phyloP scores from a whole-genome alignment of 257 asterid species.

The Penstemon davidsonii region DNA sequence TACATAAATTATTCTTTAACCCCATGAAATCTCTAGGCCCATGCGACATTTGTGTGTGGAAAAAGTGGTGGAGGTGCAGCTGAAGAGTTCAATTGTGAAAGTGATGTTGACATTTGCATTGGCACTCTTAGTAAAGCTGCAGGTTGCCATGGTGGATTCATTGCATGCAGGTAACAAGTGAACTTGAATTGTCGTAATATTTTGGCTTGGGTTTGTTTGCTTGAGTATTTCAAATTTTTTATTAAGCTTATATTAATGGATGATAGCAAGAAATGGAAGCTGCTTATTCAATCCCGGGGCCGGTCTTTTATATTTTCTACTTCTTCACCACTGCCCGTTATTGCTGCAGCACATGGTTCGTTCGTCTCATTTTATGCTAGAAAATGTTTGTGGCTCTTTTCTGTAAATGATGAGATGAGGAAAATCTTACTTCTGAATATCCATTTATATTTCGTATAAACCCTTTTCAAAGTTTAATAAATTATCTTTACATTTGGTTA shows the following conservation, averaged over 20 bases:
- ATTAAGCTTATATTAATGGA: conserved; percentile 12
- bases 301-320: conserved; percentile 98
- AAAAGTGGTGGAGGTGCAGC: conserved; percentile 92
- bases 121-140: conserved; percentile 98
- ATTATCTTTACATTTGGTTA: background rate
- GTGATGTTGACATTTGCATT: conserved; percentile 76
- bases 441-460: background rate
- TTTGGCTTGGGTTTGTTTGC: background rate
- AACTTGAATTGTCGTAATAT: conserved; percentile 1
- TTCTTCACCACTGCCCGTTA: conserved; percentile 85
- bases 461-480: background rate
- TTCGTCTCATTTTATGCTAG: conserved; percentile 11
- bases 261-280: conserved; percentile 93
- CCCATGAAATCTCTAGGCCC: conserved; percentile 57
- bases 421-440: conserved; percentile 1
- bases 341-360: conserved; percentile 93
- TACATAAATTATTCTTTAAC: conserved; percentile 24
- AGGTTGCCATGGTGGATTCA: conserved; percentile 98
- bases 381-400: conserved; percentile 16
- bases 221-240: background rate
- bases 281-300: conserved; percentile 90
- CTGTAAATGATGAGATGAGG: conserved; percentile 1
- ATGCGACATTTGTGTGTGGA: conserved; percentile 95
- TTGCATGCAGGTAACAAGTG: conserved; percentile 79
- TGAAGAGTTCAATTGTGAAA: conserved; percentile 77